These are phyloP conservation scores for Pichia sporocuriosa DNA, from an alignment of 805 yeast genomes.

Conservation along the genomic window DNA sequence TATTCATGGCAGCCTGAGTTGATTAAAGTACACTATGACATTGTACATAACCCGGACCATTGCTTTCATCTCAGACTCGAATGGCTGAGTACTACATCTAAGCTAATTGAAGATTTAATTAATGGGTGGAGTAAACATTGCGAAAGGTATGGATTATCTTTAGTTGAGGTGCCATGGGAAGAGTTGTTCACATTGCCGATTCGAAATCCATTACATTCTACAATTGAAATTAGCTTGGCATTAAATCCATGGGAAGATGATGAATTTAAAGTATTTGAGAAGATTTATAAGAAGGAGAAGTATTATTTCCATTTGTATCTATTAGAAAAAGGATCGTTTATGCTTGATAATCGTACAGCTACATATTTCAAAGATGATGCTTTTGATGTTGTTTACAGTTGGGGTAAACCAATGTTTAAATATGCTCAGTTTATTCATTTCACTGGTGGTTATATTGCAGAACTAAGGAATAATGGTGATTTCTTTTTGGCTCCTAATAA, in stretches of 20 bases:
- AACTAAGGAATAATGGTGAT: conserved; percentile 70
- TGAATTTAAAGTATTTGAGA: conserved; percentile 36
- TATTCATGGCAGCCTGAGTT: conserved; percentile 74
- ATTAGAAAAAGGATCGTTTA: conserved; percentile 62
- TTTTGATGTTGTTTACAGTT: conserved; percentile 72
- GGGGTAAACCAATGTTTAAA: conserved; percentile 83
- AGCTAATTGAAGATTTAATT: conserved; percentile 71
- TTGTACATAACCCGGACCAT: conserved; percentile 89
- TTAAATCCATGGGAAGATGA: conserved; percentile 66
- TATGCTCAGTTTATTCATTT: conserved; percentile 85
- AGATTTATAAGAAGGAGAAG: conserved; percentile 41
- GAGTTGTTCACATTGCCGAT: conserved; percentile 74
- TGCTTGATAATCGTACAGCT: conserved; percentile 76
- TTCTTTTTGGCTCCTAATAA: conserved; percentile 83
- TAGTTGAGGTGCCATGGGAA: conserved; percentile 88
- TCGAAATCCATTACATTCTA: conserved; percentile 82
- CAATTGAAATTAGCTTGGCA: conserved; percentile 59
- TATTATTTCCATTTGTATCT: conserved; percentile 75
- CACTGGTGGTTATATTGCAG: conserved; percentile 87
- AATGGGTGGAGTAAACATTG: conserved; percentile 75
- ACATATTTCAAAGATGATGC: conserved; percentile 42
- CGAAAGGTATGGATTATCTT: conserved; percentile 72
- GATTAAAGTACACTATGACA: conserved; percentile 80
- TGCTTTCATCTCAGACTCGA: conserved; percentile 88
- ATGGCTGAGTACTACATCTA: conserved; percentile 89